Evolutionary conservation across 1,284 basidiomycete species (phyloP).

Genomic region (Boletellus deceptivus): DNA sequence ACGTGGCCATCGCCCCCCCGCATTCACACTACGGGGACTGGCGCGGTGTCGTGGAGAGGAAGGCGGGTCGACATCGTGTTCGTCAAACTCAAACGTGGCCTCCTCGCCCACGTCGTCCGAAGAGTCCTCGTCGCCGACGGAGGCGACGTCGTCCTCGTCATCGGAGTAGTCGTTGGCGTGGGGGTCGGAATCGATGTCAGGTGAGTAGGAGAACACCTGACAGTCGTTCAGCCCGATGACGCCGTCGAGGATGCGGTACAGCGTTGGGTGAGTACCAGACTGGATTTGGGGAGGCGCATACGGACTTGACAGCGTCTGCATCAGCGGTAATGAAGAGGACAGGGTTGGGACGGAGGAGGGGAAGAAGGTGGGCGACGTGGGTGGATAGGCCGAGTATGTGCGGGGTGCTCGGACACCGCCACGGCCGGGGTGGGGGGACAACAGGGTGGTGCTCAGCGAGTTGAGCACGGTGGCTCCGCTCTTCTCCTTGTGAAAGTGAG

Average conservation of each 20-base stretch:
- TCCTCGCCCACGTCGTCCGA: conserved; percentile 60
- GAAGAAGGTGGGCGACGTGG: conserved; percentile 69
- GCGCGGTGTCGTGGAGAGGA: conserved; percentile 37
- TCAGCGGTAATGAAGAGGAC: conserved; percentile 54
- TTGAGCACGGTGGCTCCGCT: conserved; percentile 76
- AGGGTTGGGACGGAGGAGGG: conserved; percentile 69
- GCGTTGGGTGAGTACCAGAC: conserved; percentile 73
- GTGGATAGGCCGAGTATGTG: conserved; percentile 79
- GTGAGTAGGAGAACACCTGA: conserved; percentile 94
- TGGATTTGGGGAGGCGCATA: conserved; percentile 62
- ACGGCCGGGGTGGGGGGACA: conserved; percentile 53
- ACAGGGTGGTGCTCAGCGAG: conserved; percentile 75
- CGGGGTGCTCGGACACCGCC: conserved; percentile 65
- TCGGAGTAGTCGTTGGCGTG: conserved; percentile 84
- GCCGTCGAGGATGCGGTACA: conserved; percentile 87
- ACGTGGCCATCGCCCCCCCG: conserved; percentile 5
- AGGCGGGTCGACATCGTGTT: conserved; percentile 70
- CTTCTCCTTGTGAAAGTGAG: conserved; percentile 86
- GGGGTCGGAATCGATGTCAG: conserved; percentile 93
- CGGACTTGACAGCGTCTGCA: conserved; percentile 57
- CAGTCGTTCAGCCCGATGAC: conserved; percentile 89
- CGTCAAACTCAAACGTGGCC: conserved; percentile 70
- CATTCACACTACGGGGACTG: conserved; percentile 1
- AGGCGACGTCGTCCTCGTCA: conserved; percentile 66
- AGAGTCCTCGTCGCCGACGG: conserved; percentile 57